These are phyloP conservation scores for Populus trichocarpa DNA, from an alignment of 441 rosid species.

Conservation along the genomic window DNA sequence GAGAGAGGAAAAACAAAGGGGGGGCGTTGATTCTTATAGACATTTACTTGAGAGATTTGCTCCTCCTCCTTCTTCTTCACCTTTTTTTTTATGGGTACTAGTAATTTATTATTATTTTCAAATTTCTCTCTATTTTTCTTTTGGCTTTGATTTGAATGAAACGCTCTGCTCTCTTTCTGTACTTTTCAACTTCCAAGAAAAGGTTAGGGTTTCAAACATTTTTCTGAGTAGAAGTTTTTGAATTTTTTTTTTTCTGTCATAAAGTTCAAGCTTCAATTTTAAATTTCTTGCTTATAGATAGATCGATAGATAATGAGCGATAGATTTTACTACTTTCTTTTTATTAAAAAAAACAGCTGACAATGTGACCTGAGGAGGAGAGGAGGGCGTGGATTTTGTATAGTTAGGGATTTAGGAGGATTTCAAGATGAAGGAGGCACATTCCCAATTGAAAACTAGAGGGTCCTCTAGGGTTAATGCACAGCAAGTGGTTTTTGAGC, in stretches of 20 bases:
- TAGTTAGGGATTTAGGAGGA: background rate
- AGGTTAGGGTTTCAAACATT: background rate
- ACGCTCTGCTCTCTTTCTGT: background rate
- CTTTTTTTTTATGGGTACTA: background rate
- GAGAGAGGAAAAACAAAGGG: background rate
- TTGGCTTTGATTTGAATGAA: background rate
- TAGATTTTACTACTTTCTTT: no score
- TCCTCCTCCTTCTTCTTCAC: background rate
- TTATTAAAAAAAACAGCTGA: background rate
- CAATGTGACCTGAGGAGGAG: background rate
- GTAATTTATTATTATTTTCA: background rate
- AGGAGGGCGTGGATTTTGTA: background rate
- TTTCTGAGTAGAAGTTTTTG: background rate
- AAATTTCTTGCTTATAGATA: no score
- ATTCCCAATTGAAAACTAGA: conserved; percentile 33
- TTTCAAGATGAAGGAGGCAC: conserved; percentile 43
- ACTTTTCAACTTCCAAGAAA: background rate
- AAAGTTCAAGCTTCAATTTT: no score
- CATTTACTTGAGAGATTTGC: conserved; percentile 2
- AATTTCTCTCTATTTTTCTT: background rate
- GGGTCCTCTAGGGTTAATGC: conserved; percentile 27
- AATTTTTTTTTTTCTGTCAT: background rate
- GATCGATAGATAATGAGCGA: no score
- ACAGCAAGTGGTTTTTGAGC: conserved; percentile 58
- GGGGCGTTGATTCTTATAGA: no score